Evolutionary conservation across 495 filamentous ascomycete species (phyloP).

Genomic region (Sordaria brevicollis): DNA sequence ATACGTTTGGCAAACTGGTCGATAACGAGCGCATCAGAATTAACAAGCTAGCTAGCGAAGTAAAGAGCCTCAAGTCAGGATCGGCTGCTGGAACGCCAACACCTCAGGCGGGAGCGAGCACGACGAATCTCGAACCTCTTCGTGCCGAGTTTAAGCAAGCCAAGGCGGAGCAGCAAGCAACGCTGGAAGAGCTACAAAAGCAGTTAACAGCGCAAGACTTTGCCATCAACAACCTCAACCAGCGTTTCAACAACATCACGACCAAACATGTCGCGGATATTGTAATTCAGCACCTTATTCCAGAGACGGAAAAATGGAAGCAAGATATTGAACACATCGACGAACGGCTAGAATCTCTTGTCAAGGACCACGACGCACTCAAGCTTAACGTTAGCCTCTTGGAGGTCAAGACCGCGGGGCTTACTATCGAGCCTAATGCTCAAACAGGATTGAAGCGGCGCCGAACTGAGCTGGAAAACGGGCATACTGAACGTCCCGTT

Average conservation of each 20-base stretch:
- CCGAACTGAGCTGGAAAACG: background rate
- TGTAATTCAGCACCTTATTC: slow-evolving; percentile 13
- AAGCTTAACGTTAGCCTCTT: background rate
- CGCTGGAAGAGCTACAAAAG: background rate
- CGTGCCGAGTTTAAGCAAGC: background rate
- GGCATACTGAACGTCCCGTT: background rate
- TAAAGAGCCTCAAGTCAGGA: background rate
- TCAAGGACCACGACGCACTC: background rate
- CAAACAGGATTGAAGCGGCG: background rate
- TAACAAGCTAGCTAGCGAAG: background rate
- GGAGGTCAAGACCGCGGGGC: background rate
- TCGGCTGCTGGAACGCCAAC: background rate
- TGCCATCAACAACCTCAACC: slow-evolving; percentile 6
- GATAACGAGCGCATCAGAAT: background rate
- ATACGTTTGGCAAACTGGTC: background rate
- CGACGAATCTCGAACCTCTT: background rate
- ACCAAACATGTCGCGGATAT: slow-evolving; percentile 15
- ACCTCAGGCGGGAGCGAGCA: background rate
- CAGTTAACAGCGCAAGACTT: background rate
- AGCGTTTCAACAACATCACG: slow-evolving; percentile 18
- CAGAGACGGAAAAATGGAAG: background rate
- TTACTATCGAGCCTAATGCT: background rate
- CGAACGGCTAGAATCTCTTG: background rate
- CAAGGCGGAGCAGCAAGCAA: background rate
- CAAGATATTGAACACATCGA: background rate